These are phyloP conservation scores for Syzygium oleosum DNA, from an alignment of 345 rosid genomes.

Conservation along the genomic window DNA sequence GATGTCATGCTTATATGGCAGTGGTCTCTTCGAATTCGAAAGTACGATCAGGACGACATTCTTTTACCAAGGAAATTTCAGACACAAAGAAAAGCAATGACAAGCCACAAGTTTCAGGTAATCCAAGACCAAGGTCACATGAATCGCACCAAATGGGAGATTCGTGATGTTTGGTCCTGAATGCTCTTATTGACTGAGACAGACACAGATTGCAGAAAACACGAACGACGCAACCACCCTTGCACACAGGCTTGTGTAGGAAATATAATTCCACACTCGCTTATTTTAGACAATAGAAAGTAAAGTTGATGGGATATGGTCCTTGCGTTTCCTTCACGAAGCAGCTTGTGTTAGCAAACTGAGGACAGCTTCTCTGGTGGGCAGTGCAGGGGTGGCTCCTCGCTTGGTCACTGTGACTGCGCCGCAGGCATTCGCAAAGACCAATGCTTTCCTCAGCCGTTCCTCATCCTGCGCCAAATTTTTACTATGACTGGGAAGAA, in stretches of 20 bases:
- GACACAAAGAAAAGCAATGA: not conserved
- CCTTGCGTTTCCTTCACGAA: not conserved
- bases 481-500: not conserved
- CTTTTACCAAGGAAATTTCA: not conserved
- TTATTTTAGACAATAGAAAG: not conserved
- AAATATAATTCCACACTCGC: not conserved
- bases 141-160: not conserved
- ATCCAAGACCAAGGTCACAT: not conserved
- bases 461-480: slow-evolving; percentile 54
- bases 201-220: not conserved
- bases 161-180: not conserved
- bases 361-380: slow-evolving; percentile 61
- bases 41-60: too few relatives aligned
- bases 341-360: slow-evolving; percentile 19
- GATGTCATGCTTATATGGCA: not conserved
- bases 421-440: slow-evolving; percentile 77
- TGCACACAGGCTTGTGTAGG: not conserved
- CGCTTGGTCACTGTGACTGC: slow-evolving; percentile 75
- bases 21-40: too few relatives aligned
- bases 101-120: not conserved
- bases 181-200: not conserved
- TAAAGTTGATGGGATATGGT: not conserved
- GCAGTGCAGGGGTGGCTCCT: slow-evolving; percentile 91
- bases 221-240: not conserved
- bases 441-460: slow-evolving; percentile 61